Evolutionary conservation across 768 basidiomycete genomes (phyloP), one percentile per base, ranked within the genome.

Genomic region (Trametes gibbosa): DNA sequence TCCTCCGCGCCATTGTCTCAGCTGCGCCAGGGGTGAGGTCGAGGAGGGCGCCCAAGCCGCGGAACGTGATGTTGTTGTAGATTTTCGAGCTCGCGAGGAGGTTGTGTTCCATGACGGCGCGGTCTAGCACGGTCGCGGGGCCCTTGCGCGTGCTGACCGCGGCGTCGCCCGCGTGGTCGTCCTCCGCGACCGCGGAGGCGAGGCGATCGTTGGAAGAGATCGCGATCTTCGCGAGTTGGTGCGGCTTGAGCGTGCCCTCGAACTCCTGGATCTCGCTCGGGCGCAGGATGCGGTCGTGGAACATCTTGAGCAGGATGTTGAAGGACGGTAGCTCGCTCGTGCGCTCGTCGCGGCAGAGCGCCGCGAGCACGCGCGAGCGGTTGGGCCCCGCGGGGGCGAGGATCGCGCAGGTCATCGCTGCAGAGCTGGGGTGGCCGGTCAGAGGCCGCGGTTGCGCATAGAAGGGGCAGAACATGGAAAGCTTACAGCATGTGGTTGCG

Each of bases 41-140:
- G 47, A 99, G 80, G 16, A 98, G 77, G 1, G 90, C 85, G 21
- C 97, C 97, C 10, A 98, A 75, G n/a, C 96, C 97, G 25, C 83
- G 78, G 75, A 98, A 98, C 25, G 93, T 92, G 76, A 99, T 97
- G 67, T 98, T 98, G 71, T 92, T 94, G 72, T 98, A 99, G 51
- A 98, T 94, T 68, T 95, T 92, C 3, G 95, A 96, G 72, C 94
- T 95, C 4, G 95, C 94, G 61, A 98, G 84, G 10, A 99, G 80
- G 72, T 99, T 99, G 75, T 99, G 97, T 71, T 99, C 97, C 89
- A 98, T 92, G 46, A 99, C 95, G 6, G 97, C 97, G 46, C 95
- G 85, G 72, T 98, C 97, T 42, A 99, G 81, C 19, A 99, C 95
- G 10, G 95, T 98, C 6, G 92, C 87, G 3, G 97, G 96, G 1